A percentile compares a stretch with the other conserved stretches of the same genome.
Evolutionary conservation across 345 rosid species (phyloP).

Genomic region (Odontarrhena argentea): DNA sequence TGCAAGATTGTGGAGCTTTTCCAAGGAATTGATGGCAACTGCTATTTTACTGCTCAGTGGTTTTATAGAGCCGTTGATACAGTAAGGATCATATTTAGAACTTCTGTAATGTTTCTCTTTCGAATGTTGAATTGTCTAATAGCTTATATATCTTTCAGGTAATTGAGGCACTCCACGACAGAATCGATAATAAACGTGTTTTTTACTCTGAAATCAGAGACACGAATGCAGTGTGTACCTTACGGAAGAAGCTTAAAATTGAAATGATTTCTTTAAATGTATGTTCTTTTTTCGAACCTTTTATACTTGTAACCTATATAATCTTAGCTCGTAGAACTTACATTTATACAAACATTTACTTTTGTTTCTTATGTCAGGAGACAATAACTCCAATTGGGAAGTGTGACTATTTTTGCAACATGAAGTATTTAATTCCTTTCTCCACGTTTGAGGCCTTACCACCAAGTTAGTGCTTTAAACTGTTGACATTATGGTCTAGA

Average conservation of each 20-base stretch:
- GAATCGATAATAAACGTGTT: conserved; percentile 52
- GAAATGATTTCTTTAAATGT: conserved; percentile 51
- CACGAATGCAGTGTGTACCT: conserved; percentile 57
- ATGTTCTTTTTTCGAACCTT: conserved; percentile 5
- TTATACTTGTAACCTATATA: neutral
- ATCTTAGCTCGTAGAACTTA: neutral
- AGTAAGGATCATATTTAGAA: conserved; percentile 44
- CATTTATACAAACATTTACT: neutral
- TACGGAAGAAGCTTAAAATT: conserved; percentile 52
- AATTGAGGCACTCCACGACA: conserved; percentile 38
- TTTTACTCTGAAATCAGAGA: conserved; percentile 60
- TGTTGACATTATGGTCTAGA: neutral
- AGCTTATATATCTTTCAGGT: conserved; percentile 49
- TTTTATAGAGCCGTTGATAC: conserved; percentile 73
- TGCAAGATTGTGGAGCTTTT: conserved; percentile 70
- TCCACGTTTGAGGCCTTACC: conserved; percentile 51
- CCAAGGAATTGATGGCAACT: conserved; percentile 49
- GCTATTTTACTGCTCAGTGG: conserved; percentile 72
- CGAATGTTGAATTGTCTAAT: conserved; percentile 5
- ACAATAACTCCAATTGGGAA: conserved; percentile 27
- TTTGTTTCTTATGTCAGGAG: conserved; percentile 31
- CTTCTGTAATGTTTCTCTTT: neutral
- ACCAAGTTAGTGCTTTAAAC: conserved; percentile 9
- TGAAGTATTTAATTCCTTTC: conserved; percentile 54
- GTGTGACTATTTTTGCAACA: conserved; percentile 67